Base-by-base conservation (phyloP, 2,329 filamentous ascomycete genomes). In the Aspergillus sclerotialis region DNA sequence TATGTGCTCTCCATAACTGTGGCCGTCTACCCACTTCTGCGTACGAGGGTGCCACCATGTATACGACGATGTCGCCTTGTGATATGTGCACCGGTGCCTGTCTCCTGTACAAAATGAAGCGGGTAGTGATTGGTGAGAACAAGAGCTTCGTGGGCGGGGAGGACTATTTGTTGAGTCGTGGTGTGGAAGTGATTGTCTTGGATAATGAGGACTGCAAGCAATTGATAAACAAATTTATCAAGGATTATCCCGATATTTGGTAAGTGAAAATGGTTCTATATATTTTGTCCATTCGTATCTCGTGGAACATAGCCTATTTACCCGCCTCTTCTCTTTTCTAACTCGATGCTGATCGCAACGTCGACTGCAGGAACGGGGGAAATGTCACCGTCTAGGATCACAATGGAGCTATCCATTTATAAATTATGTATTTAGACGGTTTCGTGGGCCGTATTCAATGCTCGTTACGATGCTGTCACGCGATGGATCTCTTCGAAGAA, bases 401-500 rank as follows among this genome's bases (percentile, higher is more conserved):
- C 10, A 7, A 10, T 23, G 10, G 19, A 23, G n/a, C n/a, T n/a
- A n/a, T 23, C 19, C 7, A 23, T 23, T 23, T 12, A n/a, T 21
- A 18, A 12, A 24, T 14, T 7, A 16, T 38, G 11, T 37, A 26
- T 21, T 7, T 32, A 31, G 26, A 13, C 16, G 28, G 24, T 23
- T 15, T 29, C 33, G 21, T 36, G 19, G 15, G n/a, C n/a, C 28
- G 15, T 36, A 25, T 7, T 31, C 16, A 7, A 36, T 33, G 14
- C 14, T 3, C 7, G 21, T 44, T 37, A 54, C n/a, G 43, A 46
- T 34, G 43, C 44, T 12, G 60, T 62, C 28, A 65, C 44, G 11
- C 84, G 76, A 61, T 94, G 87, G 37, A 96, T 80, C 64, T 98
- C 92, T 55, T 93, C 72, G 46, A 98, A 90, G 69, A 85, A 98